A percentile compares a stretch with the other conserved stretches of the same genome.
Evolutionary conservation across 306 rosid species (phyloP).

Genomic region (Pyrus bretschneideri): DNA sequence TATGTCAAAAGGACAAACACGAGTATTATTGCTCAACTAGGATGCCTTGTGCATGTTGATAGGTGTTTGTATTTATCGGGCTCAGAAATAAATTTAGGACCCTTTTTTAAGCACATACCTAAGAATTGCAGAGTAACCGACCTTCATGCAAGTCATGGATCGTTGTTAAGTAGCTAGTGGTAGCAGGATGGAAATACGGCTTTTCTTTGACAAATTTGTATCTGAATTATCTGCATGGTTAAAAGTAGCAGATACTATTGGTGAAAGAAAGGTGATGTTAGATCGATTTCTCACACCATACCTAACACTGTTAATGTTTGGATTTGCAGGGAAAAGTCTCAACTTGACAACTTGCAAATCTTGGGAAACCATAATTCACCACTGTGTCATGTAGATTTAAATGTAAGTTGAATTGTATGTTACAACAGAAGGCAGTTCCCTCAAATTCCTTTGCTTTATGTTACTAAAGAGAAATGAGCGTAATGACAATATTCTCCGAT

Average conservation of each 20-base stretch:
- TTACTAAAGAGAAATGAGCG: background rate
- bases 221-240: background rate
- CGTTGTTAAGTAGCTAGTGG: background rate
- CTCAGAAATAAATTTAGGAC: background rate
- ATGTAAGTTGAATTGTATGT: conserved; percentile 44
- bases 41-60: conserved; percentile 7
- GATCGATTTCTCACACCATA: background rate
- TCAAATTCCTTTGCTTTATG: background rate
- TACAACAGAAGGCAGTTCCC: background rate
- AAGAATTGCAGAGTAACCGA: background rate
- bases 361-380: conserved; percentile 77
- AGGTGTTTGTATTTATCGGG: background rate
- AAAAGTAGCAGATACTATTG: background rate
- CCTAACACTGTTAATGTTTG: conserved; percentile 20
- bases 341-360: conserved; percentile 57
- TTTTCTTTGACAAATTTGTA: background rate
- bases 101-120: background rate
- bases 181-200: background rate
- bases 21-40: conserved; percentile 7
- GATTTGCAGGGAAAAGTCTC: conserved; percentile 70
- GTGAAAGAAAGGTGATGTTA: conserved; percentile 20
- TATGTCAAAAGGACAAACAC: background rate
- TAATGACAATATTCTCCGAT: background rate
- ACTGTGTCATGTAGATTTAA: conserved; percentile 53
- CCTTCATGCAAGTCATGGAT: background rate